These are phyloP conservation scores for Schizochytrium sp. DNA, from an alignment of 108 stramenopile species.

Conservation along the genomic window DNA sequence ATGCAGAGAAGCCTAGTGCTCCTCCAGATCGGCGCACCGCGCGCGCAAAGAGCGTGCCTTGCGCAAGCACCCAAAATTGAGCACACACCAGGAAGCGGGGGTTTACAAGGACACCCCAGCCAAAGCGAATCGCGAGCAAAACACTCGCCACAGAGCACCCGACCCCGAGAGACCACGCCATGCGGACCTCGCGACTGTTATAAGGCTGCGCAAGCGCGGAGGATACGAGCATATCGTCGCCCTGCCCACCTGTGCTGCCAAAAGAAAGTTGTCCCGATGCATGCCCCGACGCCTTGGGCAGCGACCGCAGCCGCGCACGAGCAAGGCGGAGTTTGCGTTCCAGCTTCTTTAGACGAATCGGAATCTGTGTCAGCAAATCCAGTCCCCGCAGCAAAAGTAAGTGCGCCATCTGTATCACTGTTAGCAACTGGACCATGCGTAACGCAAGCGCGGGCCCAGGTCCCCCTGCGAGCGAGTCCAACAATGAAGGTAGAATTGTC, in stretches of 20 bases:
- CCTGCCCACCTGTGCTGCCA: too few relatives aligned
- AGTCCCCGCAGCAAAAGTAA: not conserved
- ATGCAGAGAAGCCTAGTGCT: not conserved
- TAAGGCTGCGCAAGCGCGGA: not conserved
- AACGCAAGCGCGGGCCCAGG: not conserved
- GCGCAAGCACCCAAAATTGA: not conserved
- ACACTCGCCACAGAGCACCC: not conserved
- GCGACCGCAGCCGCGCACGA: not conserved
- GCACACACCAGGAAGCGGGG: not conserved
- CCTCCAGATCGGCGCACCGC: not conserved
- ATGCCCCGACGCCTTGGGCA: not conserved
- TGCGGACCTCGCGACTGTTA: not conserved
- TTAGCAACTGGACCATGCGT: not conserved
- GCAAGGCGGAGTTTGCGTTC: not conserved
- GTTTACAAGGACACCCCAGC: not conserved
- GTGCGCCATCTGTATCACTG: slow-evolving; percentile 15
- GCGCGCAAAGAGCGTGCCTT: not conserved
- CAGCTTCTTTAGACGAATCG: not conserved
- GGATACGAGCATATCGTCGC: too few relatives aligned
- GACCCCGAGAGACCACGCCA: not conserved
- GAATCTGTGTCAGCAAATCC: not conserved
- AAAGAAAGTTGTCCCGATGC: too few relatives aligned
- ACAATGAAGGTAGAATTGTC: not conserved
- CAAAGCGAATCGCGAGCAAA: not conserved
- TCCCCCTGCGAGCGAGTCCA: not conserved